Evolutionary conservation across 1,284 basidiomycete genomes (phyloP), one percentile per base, ranked within the genome.

Genomic region (Dichomitus squalens): DNA sequence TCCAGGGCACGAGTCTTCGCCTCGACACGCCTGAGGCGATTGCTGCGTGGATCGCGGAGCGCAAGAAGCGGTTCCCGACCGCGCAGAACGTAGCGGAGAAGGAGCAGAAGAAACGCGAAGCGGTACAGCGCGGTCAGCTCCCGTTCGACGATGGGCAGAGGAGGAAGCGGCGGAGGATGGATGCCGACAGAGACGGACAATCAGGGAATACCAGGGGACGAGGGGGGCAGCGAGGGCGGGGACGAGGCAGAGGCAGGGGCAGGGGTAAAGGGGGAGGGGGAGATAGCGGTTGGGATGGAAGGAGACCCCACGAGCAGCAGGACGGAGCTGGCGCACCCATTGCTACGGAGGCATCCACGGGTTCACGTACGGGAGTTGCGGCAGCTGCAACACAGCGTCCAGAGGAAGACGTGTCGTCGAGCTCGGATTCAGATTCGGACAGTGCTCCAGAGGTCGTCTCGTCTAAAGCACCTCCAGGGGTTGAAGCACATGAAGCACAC

Each of bases 11-110:
- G 2, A 87, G 78, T 39, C 71, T 96, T 16, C 70, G 81, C 11
- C 79, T 97, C 8, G 84, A 96, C 65, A 88, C 90, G 1, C 90
- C 90, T 7, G 94, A 95, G 69, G 84, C 87, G 14, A 79, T 97
- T 56, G 85, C 84, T 11, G 83, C 82, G 38, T 98, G 95, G 95
- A 84, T 96, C 52, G 86, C 83, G 29, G 95, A 97, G 66, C 86
- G 95, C 44, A 93, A 85, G 73, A 86, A 85, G 60, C 84, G 90
- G 18, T 98, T 90, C 79, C 95, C 95, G 3, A 91, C 86, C 14
- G 72, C 79, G 14, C 69, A 78, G 48, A 82, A 85, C 18, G 79
- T 93, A 0, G 83, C 84, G 57, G 92, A 96, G 49, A 95, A 93
- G 79, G 88, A 82, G 72, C 79, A 79, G 68, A 92, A 84, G 71